Base-by-base conservation (phyloP, 352 stramenopile species). In the Globisporangium cylindrosporum region DNA sequence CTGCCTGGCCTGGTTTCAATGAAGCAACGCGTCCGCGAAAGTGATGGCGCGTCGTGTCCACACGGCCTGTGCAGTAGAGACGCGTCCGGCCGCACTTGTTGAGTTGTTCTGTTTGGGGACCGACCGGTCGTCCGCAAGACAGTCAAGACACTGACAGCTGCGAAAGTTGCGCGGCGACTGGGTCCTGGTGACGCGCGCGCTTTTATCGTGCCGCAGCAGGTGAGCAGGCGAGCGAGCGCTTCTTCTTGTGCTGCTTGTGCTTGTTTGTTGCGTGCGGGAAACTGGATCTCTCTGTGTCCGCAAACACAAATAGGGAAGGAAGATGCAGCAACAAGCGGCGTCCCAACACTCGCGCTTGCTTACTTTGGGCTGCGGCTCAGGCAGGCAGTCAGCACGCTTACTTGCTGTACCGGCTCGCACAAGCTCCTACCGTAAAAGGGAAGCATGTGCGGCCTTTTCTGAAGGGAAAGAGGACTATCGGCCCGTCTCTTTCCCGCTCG, bases 401-500 rank as follows among this genome's bases (percentile, higher is more conserved):
- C 27, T 32, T 32, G n/a, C 15, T 49, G 41, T n/a, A 22, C 41
- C 15, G 41, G 10, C 41, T 38, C 32, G 32, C 32, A 38, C 7
- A 38, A 8, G 32, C 32, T n/a, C 41, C 12, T n/a, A 10, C 41
- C 15, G 15, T 20, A 49, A 49, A n/a, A n/a, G 18, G 43, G 7
- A 51, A 22, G 18, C 22, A 2, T 32, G 38, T 24, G 15, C n/a
- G 41, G 41, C 41, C 18, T 51, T 22, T 51, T 51, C 43, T 24
- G 43, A 24, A 49, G 14, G 48, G 20, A 14, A 56, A 32, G 29
- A 32, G 29, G 29, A 32, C 29, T 32, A 20, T 60, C 55, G 27
- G 20, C 27, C 27, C 55, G 27, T 60, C 27, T 60, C 55, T 60
- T 60, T 60, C 27, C 15, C 8, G 55, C 54, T 60, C 55, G 55